Percentiles rank a stretch among this genome's conserved stretches.
phyloP scores from a whole-genome alignment of 164 flowering plant genomes.

The Magnolia officinalis region DNA sequence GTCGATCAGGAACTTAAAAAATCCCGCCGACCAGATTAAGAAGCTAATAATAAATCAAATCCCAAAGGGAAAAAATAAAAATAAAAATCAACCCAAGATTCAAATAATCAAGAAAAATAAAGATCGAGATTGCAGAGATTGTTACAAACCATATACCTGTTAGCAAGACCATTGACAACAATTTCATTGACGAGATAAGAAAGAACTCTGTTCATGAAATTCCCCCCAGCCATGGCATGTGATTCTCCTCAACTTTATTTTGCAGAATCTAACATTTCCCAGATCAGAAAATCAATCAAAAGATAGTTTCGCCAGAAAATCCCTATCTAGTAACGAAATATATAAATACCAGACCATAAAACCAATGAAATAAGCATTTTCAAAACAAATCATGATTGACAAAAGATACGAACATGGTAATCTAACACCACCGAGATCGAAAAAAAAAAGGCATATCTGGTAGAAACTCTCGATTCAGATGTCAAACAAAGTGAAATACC shows the following conservation, averaged over 20 bases:
- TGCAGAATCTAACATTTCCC: no score
- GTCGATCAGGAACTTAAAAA: conserved; percentile 19
- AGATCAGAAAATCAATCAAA: no score
- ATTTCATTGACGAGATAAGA: conserved; percentile 61
- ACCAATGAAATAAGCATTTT: no score
- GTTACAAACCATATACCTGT: conserved; percentile 38
- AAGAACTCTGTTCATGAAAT: conserved; percentile 48
- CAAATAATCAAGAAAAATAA: neutral
- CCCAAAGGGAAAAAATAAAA: neutral
- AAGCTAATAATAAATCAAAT: conserved; percentile 21
- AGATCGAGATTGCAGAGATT: neutral
- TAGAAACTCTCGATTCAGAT: no score
- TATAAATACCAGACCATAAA: no score
- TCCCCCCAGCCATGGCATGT: conserved; percentile 49
- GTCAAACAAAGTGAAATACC: no score
- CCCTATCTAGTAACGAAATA: no score
- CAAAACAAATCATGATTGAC: no score
- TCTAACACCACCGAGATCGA: no score
- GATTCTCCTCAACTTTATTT: neutral
- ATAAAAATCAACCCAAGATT: neutral
- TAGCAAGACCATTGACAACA: conserved; percentile 57
- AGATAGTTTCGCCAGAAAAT: no score
- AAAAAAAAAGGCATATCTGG: no score
- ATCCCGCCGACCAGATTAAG: conserved; percentile 36
- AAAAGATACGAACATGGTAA: no score